Evolutionary conservation across 257 asterid genomes (phyloP), one percentile per base, ranked within the genome.

Genomic region (Solanum tarapatanum): DNA sequence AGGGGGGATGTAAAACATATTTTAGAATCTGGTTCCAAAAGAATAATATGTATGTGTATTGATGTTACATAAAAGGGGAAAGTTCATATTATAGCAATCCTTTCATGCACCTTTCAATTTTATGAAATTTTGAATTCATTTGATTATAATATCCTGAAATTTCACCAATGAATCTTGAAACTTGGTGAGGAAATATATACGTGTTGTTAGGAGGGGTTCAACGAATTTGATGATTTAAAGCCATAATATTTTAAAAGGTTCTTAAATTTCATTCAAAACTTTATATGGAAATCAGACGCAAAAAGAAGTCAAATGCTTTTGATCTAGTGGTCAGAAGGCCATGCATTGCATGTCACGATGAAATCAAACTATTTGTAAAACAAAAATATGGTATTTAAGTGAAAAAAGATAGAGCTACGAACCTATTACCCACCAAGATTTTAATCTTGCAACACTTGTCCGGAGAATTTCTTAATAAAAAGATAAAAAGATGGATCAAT

Each of bases 11-110:
- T 36, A 70, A 88, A 88, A 73, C 70, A 76, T 32, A 36, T 4
- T 39, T 69, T 86, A 74, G 94, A 90, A 92, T 86, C 74, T 12
- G 89, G 87, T 92, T 89, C 94, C 87, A 83, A 72, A 84, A 86
- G 92, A 90, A 89, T 89, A 86, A 84, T 83, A 24, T 75, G 62
- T 85, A 39, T 39, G 32, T 85, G 30, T 26, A 66, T 68, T 86
- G 70, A 69, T 86, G 79, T 72, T 86, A 66, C 85, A 80, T 45
- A 45, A 43, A 37, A 80, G 19, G 85, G 68, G 28, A 48, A 80
- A 45, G 85, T 48, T 80, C 41, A 80, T 80, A 17, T 9, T 28
- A 2, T 9, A 80, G 32, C 19, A 80, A 28, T 48, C 68, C 28
- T 80, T 79, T 26, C 12, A 30, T 28, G 85, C 17, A 80, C 26